A percentile compares a stretch with the other conserved stretches of the same genome.
Conservation (phyloP, 345 rosid genomes). For the Atalantia buxifolia region DNA sequence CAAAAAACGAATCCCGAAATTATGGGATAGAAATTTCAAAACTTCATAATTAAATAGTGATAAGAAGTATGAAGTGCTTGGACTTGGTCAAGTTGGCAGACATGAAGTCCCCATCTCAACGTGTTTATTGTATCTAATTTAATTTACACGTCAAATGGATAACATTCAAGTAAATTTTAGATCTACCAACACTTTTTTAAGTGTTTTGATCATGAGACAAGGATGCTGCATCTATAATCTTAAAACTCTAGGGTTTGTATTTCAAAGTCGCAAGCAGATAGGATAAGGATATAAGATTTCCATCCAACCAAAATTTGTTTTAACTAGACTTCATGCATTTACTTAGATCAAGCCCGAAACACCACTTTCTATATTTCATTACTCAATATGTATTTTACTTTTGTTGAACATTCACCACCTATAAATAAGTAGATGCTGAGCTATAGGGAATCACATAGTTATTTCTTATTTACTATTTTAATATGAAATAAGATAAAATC, state of each 20-base stretch:
- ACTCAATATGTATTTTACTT: too few species aligned
- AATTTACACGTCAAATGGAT: constrained; percentile 27
- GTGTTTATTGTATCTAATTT: background rate
- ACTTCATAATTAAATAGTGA: background rate
- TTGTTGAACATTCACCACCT: too few species aligned
- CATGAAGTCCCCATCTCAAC: constrained; percentile 9
- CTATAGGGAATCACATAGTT: too few species aligned
- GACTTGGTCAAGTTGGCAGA: constrained; percentile 20
- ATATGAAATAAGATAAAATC: background rate
- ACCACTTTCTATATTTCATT: too few species aligned
- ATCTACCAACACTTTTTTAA: background rate
- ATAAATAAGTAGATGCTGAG: too few species aligned
- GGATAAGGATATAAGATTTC: too few species aligned
- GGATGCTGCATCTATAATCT: constrained; percentile 6
- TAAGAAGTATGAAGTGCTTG: background rate
- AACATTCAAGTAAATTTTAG: constrained; percentile 3
- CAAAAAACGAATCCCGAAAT: background rate
- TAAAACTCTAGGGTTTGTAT: background rate
- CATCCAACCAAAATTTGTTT: too few species aligned
- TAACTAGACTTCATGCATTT: too few species aligned
- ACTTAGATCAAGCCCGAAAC: too few species aligned
- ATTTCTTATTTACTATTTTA: too few species aligned
- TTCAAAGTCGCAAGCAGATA: too few species aligned
- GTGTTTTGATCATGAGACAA: background rate
- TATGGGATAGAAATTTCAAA: background rate